phyloP scores from a whole-genome alignment of 768 basidiomycete genomes.

The Lactarius psammicola region DNA sequence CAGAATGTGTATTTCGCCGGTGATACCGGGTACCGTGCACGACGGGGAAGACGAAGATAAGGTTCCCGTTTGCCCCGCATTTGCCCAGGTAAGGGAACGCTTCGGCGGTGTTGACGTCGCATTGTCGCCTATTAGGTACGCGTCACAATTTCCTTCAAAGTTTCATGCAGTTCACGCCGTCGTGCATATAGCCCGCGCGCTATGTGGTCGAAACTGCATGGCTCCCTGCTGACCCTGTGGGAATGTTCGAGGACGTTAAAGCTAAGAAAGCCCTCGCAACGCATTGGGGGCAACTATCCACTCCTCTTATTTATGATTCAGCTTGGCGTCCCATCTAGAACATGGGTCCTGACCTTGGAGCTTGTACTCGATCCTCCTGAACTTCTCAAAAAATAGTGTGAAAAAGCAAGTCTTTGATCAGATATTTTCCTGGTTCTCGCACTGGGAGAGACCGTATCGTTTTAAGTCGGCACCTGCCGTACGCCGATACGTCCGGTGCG shows the following conservation, averaged over 20 bases:
- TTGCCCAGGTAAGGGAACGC: conserved; percentile 62
- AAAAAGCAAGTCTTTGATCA: conserved; percentile 50
- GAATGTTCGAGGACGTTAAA: conserved; percentile 60
- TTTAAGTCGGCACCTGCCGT: conserved; percentile 13
- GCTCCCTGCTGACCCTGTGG: conserved; percentile 63
- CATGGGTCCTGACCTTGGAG: conserved; percentile 54
- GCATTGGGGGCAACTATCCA: conserved; percentile 59
- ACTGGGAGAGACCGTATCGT: conserved; percentile 56
- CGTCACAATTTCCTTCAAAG: conserved; percentile 6
- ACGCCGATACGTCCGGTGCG: background rate
- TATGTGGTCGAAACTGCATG: conserved; percentile 59
- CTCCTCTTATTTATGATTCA: background rate
- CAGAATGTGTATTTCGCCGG: conserved; percentile 67
- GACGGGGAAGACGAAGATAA: conserved; percentile 48
- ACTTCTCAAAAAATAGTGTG: conserved; percentile 50
- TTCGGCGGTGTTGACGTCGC: conserved; percentile 68
- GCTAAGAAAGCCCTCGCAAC: conserved; percentile 63
- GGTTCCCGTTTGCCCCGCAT: conserved; percentile 65
- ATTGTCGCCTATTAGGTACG: conserved; percentile 66
- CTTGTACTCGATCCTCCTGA: conserved; percentile 59
- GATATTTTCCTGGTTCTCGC: conserved; percentile 55
- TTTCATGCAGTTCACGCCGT: conserved; percentile 30
- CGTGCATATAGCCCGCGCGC: conserved; percentile 59
- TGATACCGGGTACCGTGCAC: conserved; percentile 59
- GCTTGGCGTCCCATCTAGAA: conserved; percentile 35